These are phyloP conservation scores for Entomortierella parvispora DNA, from an alignment of 192 early-diverging fungal species.

Conservation along the genomic window DNA sequence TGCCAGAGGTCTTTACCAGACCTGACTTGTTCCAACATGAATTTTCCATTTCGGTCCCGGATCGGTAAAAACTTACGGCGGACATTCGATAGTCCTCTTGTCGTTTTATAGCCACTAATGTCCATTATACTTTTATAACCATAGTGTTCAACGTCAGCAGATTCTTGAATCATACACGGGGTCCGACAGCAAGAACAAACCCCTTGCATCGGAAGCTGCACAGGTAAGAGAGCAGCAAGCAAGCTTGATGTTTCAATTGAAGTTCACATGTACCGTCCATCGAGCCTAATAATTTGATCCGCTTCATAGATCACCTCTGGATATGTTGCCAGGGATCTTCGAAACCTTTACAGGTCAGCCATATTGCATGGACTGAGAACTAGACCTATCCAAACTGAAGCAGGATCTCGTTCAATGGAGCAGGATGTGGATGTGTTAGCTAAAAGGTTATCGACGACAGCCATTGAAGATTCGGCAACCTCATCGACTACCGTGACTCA, in stretches of 20 bases:
- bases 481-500: not conserved
- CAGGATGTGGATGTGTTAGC: no score
- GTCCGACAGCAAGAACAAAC: not conserved
- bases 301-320: slow-evolving; percentile 65
- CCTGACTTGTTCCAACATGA: slow-evolving; percentile 52
- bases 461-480: slow-evolving; percentile 1
- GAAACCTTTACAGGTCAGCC: slow-evolving; percentile 52
- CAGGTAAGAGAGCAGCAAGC: slow-evolving; percentile 10
- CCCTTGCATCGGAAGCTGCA: slow-evolving; percentile 14
- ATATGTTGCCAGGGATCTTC: slow-evolving; percentile 67
- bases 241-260: no score
- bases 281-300: not conserved
- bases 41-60: slow-evolving; percentile 52
- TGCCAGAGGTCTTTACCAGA: slow-evolving; percentile 49
- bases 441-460: not conserved
- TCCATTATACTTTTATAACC: no score
- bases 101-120: no score
- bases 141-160: slow-evolving; percentile 16
- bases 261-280: no score
- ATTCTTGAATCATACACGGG: slow-evolving; percentile 9
- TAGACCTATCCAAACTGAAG: no score
- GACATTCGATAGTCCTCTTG: no score
- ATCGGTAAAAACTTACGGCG: slow-evolving; percentile 45
- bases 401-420: no score
- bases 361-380: slow-evolving; percentile 28